Base-by-base conservation (phyloP, 2,329 filamentous ascomycete genomes). In the Aspergillus clavatus region DNA sequence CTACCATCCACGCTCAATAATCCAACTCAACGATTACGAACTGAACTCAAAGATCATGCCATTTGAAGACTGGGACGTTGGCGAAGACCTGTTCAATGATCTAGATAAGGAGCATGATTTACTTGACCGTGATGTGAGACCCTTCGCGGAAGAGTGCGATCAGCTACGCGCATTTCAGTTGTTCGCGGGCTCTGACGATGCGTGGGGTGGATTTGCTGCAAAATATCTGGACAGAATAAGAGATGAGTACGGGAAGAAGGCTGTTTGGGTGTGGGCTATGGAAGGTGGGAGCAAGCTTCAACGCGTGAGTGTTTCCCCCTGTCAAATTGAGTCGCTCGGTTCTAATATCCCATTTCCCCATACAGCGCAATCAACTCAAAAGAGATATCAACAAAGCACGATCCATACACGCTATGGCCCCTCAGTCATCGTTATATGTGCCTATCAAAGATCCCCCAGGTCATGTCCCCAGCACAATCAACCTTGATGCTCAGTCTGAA, bases 61-160 rank as follows among this genome's bases (percentile, higher is more conserved):
- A 0, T 95, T 95, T 58, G 86, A 93, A 63, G 83, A 82, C 47
- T 93, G 83, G 80, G 67, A 71, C 23, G 74, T 79, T 43, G 89
- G 89, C 8, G 81, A 84, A 53, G 86, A 90, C 37, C 76, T 96
- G 5, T 95, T 90, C 54, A 70, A 72, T 16, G 75, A 76, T 3
- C 72, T 90, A 6, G 86, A 91, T 64, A 82, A 80, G 59, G 89
- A 95, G 58, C 82, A 90, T 54, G 91, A 96, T 57, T 68, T 97
- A 4, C 72, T 96, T 3, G 93, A 98, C 62, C 80, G 90, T n/a
- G 91, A 98, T 64, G 72, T 96, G 53, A 78, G 93, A 28, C 83
- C 83, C 0, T 96, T 96, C 62, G 81, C 84, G 2, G 93, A 98
- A 70, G 93, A 97, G 68, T 93, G 89, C 53, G 93, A 98, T 66